Conservation (phyloP, 2,329 filamentous ascomycete genomes). For the Basipetospora chlamydospora region DNA sequence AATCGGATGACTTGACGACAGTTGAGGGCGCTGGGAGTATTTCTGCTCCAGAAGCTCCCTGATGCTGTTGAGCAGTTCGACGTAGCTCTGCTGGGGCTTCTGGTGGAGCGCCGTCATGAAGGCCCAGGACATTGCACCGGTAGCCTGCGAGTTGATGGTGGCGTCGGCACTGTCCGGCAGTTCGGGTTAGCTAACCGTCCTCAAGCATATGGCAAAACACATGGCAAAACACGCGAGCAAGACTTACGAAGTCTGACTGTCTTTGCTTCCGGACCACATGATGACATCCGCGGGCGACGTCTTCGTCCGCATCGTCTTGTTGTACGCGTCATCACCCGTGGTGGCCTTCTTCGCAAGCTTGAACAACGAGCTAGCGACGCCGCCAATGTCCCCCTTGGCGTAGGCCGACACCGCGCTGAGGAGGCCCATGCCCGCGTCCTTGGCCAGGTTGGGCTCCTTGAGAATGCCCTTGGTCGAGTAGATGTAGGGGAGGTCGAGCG, state of each 20-base stretch:
- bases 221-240: slow-evolving; percentile 11
- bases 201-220: too few species aligned
- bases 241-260: slow-evolving; percentile 81
- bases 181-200: too few species aligned
- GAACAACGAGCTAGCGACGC: slow-evolving; percentile 68
- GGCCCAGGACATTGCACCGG: slow-evolving; percentile 96
- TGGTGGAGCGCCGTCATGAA: slow-evolving; percentile 89
- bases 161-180: slow-evolving; percentile 88
- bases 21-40: slow-evolving; percentile 88
- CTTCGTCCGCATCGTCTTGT: slow-evolving; percentile 73
- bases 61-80: slow-evolving; percentile 91
- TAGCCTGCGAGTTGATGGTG: slow-evolving; percentile 79
- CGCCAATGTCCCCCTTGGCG: slow-evolving; percentile 53
- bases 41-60: slow-evolving; percentile 78
- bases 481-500: slow-evolving; percentile 51
- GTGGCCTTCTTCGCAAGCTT: slow-evolving; percentile 83
- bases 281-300: slow-evolving; percentile 90
- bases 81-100: slow-evolving; percentile 96
- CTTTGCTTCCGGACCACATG: slow-evolving; percentile 96
- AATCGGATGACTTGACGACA: slow-evolving; percentile 92
- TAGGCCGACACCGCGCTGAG: slow-evolving; percentile 45
- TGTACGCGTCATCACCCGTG: slow-evolving; percentile 62
- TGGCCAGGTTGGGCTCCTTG: slow-evolving; percentile 54
- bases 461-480: slow-evolving; percentile 55
- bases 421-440: slow-evolving; percentile 51